A percentile compares a stretch with the other conserved stretches of the same genome.
These are phyloP conservation scores for Achaetomiella virescens DNA, from an alignment of 495 filamentous ascomycete genomes.

Conservation along the genomic window DNA sequence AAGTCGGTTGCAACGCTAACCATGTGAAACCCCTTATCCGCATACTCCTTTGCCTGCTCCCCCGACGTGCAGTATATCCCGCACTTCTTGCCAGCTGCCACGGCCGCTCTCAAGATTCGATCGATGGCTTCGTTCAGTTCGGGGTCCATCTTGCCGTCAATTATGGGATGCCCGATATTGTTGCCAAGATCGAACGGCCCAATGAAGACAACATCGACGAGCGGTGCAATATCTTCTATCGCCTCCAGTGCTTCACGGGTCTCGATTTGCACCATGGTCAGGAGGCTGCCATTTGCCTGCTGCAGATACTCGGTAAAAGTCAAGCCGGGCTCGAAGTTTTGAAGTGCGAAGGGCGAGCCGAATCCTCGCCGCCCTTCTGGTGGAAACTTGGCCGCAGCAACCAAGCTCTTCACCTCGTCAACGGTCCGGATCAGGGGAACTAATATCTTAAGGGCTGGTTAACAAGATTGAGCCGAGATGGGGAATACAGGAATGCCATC, in stretches of 20 bases:
- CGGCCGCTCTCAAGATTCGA: constrained; percentile 55
- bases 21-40: constrained; percentile 72
- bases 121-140: constrained; percentile 64
- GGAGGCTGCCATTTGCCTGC: constrained; percentile 63
- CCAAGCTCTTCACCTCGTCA: constrained; percentile 54
- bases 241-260: constrained; percentile 65
- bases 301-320: constrained; percentile 60
- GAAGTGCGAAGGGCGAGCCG: constrained; percentile 61
- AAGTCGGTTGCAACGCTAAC: constrained; percentile 59
- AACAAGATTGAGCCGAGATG: constrained; percentile 1
- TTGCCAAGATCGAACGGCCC: constrained; percentile 74
- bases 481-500: constrained; percentile 1
- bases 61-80: constrained; percentile 72
- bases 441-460: constrained; percentile 39
- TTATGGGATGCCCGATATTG: constrained; percentile 67
- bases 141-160: constrained; percentile 53
- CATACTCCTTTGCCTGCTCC: constrained; percentile 56
- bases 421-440: constrained; percentile 60
- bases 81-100: constrained; percentile 61
- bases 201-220: constrained; percentile 71
- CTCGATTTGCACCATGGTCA: constrained; percentile 79
- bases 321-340: constrained; percentile 51
- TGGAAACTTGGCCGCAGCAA: constrained; percentile 60
- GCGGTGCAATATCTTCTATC: constrained; percentile 64
- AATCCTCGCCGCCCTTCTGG: constrained; percentile 58